These are phyloP conservation scores for Dianthus caryophyllus DNA, from an alignment of 148 eudicot species.

Conservation along the genomic window DNA sequence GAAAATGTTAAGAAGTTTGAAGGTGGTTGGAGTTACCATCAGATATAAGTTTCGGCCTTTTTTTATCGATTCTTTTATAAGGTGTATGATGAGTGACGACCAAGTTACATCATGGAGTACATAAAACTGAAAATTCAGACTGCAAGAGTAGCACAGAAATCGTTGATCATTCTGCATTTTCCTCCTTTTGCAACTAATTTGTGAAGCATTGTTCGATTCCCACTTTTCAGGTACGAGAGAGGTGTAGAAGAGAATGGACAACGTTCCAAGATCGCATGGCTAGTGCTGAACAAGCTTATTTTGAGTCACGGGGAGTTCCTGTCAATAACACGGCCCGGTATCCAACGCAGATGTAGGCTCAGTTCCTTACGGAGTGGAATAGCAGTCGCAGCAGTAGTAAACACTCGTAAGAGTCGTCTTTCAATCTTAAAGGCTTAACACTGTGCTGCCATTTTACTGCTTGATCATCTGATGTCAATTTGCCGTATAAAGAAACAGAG, in stretches of 20 bases:
- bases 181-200: not conserved
- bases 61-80: too few species aligned
- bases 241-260: conserved; percentile 77
- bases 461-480: not conserved
- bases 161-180: not conserved
- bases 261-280: conserved; percentile 62
- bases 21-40: too few species aligned
- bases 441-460: not conserved
- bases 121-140: too few species aligned
- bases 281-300: conserved; percentile 54
- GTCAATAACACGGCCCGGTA: conserved; percentile 22
- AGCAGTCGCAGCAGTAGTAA: not conserved
- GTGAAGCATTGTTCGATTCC: not conserved
- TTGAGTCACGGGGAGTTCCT: conserved; percentile 37
- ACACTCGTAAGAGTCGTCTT: not conserved
- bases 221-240: conserved; percentile 37
- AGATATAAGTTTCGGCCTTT: too few species aligned
- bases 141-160: too few species aligned
- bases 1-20: too few species aligned
- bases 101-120: too few species aligned
- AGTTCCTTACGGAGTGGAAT: not conserved
- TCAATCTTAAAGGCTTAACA: not conserved
- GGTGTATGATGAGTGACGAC: too few species aligned
- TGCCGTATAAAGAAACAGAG: not conserved
- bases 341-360: conserved; percentile 21